Conservation (phyloP, 345 rosid genomes). For the Carallia pectinifolia region DNA sequence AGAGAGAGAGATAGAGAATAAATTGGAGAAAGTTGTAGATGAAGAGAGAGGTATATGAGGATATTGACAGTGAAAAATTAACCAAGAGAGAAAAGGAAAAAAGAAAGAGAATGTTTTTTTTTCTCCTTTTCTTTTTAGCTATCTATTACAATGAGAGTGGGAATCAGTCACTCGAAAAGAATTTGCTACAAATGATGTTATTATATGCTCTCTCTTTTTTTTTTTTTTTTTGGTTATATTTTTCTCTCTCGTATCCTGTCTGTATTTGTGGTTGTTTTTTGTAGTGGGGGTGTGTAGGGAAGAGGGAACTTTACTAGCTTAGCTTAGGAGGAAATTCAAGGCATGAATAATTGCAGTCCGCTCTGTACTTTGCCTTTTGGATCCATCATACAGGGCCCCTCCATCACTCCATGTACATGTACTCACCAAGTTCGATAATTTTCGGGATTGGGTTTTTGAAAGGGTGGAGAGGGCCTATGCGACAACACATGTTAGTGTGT, state of each 20-base stretch:
- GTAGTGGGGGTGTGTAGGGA: constrained; percentile 8
- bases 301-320: not conserved
- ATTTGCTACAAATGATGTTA: constrained; percentile 16
- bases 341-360: constrained; percentile 79
- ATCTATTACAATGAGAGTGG: constrained; percentile 16
- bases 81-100: not conserved
- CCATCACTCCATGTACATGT: constrained; percentile 6
- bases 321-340: constrained; percentile 59
- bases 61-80: constrained; percentile 8
- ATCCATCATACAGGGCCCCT: constrained; percentile 62
- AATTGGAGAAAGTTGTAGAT: not conserved
- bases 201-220: constrained; percentile 8
- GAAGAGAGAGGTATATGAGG: constrained; percentile 12
- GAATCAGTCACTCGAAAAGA: constrained; percentile 29
- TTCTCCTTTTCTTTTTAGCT: constrained; percentile 17
- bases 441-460: constrained; percentile 22
- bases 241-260: not conserved
- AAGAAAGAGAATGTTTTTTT: constrained; percentile 16
- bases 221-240: constrained; percentile 10
- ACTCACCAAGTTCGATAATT: constrained; percentile 37
- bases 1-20: constrained; percentile 16
- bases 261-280: not conserved
- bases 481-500: constrained; percentile 42
- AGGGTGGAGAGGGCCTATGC: constrained; percentile 27
- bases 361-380: constrained; percentile 65